Evolutionary conservation across 306 rosid genomes (phyloP), one percentile per base, ranked within the genome.

Genomic region (Sicyos baderoa): DNA sequence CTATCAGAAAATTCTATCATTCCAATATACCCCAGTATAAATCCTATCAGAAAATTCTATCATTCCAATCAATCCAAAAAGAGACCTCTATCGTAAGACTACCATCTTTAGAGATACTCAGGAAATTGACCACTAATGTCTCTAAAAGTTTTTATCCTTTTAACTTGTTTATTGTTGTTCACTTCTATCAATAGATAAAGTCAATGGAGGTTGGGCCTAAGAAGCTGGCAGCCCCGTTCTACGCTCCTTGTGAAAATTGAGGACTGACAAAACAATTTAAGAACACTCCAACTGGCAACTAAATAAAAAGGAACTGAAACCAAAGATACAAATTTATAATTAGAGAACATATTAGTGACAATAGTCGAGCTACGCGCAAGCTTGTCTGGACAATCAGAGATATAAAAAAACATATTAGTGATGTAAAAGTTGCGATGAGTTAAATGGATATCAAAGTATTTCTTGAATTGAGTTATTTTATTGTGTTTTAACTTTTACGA

Each of bases 381-480:
- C 29, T 25, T 1, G 29, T 3, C 3, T 3, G 3, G 29, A 25
- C 29, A 25, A 3, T 25, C 29, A 25, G 3, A 3, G 3, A 25
- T 25, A 25, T 25, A 25, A 25, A 25, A 25, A 25, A 25, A 25
- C 29, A 25, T 25, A 25, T 25, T 29, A 29, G 44, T 40, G 52
- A 4, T 42, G 53, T 40, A 17, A 63, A 40, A 9, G 32, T 19
- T 63, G 49, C 19, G n/a, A 7, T 16, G 29, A 42, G 29, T 40
- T 37, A 35, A 60, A 60, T 60, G 48, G 45, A 59, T 60, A 14
- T 60, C 17, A 29, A 57, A 27, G 15, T 25, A 35, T 60, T 12
- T 7, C 25, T 60, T 6, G 22, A 60, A 60, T 60, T 60, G 23
- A 60, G n/a, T 60, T 60, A 47, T 60, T 32, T 60, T 60, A 60